A percentile compares a stretch with the other conserved stretches of the same genome.
Evolutionary conservation across 768 basidiomycete species (phyloP).

Genomic region (Tricholomella constricta): DNA sequence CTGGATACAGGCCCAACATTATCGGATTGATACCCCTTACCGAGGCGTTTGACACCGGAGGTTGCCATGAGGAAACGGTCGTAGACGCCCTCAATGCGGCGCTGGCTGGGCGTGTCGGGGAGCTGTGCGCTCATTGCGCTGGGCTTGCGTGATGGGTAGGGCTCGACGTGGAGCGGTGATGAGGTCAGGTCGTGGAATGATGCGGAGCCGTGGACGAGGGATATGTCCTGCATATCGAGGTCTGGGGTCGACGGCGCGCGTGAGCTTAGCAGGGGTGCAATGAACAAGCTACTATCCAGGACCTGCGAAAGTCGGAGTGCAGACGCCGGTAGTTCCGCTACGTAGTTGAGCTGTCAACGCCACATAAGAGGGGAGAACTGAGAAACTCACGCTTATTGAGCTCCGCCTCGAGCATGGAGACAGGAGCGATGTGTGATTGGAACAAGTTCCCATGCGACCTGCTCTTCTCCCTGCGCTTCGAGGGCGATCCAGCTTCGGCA

Average conservation of each 20-base stretch:
- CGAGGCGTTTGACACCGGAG: conserved; percentile 75
- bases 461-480: conserved; percentile 67
- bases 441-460: conserved; percentile 66
- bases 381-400: conserved; percentile 56
- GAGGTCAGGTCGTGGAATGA: conserved; percentile 58
- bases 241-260: conserved; percentile 27
- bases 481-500: conserved; percentile 50
- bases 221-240: conserved; percentile 32
- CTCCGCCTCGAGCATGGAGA: conserved; percentile 66
- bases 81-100: conserved; percentile 72
- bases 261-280: conserved; percentile 49
- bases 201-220: conserved; percentile 28
- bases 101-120: conserved; percentile 58
- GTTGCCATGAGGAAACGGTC: conserved; percentile 85
- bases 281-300: conserved; percentile 69
- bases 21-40: conserved; percentile 81
- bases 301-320: conserved; percentile 64
- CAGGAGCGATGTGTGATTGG: conserved; percentile 64
- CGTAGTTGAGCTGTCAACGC: conserved; percentile 2
- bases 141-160: conserved; percentile 56
- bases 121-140: conserved; percentile 34
- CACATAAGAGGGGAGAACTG: not conserved
- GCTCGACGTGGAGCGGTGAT: conserved; percentile 65
- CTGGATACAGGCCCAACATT: conserved; percentile 47
- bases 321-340: conserved; percentile 41